Conservation (phyloP, 768 basidiomycete species). For the Rhodotorula kratochvilovae region DNA sequence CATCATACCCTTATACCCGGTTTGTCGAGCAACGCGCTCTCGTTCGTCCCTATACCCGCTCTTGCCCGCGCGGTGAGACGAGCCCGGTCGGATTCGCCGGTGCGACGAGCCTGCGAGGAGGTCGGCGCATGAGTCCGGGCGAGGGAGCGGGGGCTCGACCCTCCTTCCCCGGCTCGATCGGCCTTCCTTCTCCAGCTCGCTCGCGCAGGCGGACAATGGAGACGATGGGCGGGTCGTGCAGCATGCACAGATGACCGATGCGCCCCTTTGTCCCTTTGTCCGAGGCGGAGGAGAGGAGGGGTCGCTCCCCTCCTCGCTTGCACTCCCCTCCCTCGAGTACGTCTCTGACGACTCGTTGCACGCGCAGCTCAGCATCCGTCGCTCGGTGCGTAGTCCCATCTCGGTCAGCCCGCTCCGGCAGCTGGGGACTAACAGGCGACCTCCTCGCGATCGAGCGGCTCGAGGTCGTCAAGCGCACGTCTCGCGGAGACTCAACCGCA, state of each 20-base stretch:
- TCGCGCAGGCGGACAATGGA: too few species aligned
- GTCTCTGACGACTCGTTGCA: not conserved
- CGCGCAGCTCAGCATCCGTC: not conserved
- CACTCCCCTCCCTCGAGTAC: not conserved
- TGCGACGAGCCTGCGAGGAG: too few species aligned
- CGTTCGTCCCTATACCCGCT: too few species aligned
- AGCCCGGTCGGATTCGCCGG: too few species aligned
- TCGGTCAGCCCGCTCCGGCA: not conserved
- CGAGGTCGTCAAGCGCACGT: not conserved
- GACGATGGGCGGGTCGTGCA: too few species aligned
- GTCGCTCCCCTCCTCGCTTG: not conserved
- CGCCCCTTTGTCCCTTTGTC: not conserved
- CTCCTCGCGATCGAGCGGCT: too few species aligned
- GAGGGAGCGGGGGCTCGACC: too few species aligned
- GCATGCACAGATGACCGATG: not conserved
- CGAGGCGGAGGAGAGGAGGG: not conserved
- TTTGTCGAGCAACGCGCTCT: too few species aligned
- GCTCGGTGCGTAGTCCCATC: not conserved
- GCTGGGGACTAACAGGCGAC: not conserved
- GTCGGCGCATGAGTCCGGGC: too few species aligned
- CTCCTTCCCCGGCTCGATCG: too few species aligned
- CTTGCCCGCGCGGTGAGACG: too few species aligned
- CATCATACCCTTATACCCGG: not conserved
- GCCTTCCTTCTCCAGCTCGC: too few species aligned
- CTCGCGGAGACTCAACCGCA: not conserved